Base-by-base conservation (phyloP, 208 protist species). In the Leishmania guyanensis region DNA sequence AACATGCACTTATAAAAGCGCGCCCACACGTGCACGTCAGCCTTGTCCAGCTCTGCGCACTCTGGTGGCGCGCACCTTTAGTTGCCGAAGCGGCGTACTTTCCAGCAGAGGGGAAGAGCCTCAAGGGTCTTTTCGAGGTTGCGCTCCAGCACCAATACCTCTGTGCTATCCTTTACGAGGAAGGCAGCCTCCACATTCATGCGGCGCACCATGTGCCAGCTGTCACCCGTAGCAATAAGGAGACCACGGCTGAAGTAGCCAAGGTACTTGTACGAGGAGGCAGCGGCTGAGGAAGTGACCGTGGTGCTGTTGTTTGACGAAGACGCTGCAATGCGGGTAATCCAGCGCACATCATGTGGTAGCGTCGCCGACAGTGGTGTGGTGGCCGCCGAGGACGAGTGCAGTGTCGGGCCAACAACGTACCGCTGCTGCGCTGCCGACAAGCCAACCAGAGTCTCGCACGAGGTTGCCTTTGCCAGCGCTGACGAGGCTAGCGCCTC, bases 61-160 rank as follows among this genome's bases (percentile, higher is more conserved):
- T 9, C 39, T 29, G 12, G 69, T 29, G 46, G 69, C 36, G 46
- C 46, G 48, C 56, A 0, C 20, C 3, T 43, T 88, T 90, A 98
- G 78, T 98, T 98, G 77, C 94, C 94, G 78, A 98, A 98, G 77
- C 94, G 94, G 54, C 94, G 92, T 46, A 98, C 92, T 86, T 95
- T 96, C 94, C 94, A 98, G 85, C 86, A 93, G 75, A 96, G 81
- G n/a, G 94, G 94, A 62, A 98, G 83, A 22, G 87, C 78, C 83
- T 96, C 91, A 26, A 98, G 85, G 68, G 84, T 89, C 80, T 90
- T 92, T 84, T 96, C 94, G 33, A 98, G 74, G 76, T 98, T 98
- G 51, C 93, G 91, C 79, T 95, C 86, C 54, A 98, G 77, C 54
- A 95, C 77, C 62, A 98, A 77, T 33, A 95, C 88, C 74, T 87